Evolutionary conservation across 2,329 filamentous ascomycete genomes (phyloP).

Genomic region (Madurella fahalii): DNA sequence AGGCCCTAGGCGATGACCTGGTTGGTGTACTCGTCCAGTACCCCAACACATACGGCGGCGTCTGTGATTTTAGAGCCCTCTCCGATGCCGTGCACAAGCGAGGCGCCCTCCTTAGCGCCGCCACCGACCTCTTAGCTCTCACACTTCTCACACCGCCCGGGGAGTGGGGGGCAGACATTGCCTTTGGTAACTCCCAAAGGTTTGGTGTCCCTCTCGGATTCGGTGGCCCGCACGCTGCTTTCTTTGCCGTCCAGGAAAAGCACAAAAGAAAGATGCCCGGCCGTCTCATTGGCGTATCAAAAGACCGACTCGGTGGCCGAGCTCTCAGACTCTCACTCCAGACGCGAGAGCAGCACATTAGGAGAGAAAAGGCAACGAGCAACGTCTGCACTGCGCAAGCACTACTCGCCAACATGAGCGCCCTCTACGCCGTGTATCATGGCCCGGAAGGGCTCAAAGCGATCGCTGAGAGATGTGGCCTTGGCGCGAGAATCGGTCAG

Average conservation of each 20-base stretch:
- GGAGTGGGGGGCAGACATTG: slow-evolving; percentile 92
- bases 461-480: slow-evolving; percentile 75
- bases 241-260: slow-evolving; percentile 88
- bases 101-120: slow-evolving; percentile 77
- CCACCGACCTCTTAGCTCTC: slow-evolving; percentile 83
- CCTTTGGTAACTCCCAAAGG: slow-evolving; percentile 87
- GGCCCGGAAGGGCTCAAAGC: slow-evolving; percentile 76
- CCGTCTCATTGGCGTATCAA: slow-evolving; percentile 84
- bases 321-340: slow-evolving; percentile 83
- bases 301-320: slow-evolving; percentile 77
- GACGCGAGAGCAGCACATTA: slow-evolving; percentile 93
- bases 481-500: slow-evolving; percentile 66
- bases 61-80: slow-evolving; percentile 70
- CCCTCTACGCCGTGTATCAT: slow-evolving; percentile 92
- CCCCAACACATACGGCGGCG: slow-evolving; percentile 79
- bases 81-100: slow-evolving; percentile 72
- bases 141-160: slow-evolving; percentile 85
- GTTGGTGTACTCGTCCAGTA: slow-evolving; percentile 94
- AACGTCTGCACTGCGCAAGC: slow-evolving; percentile 97
- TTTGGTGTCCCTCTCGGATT: slow-evolving; percentile 90
- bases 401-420: slow-evolving; percentile 89
- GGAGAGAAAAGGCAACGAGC: slow-evolving; percentile 93
- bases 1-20: slow-evolving; percentile 72
- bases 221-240: slow-evolving; percentile 92
- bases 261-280: slow-evolving; percentile 94